These are phyloP conservation scores for Amanita rubescens DNA, from an alignment of 768 basidiomycete species.

Conservation along the genomic window DNA sequence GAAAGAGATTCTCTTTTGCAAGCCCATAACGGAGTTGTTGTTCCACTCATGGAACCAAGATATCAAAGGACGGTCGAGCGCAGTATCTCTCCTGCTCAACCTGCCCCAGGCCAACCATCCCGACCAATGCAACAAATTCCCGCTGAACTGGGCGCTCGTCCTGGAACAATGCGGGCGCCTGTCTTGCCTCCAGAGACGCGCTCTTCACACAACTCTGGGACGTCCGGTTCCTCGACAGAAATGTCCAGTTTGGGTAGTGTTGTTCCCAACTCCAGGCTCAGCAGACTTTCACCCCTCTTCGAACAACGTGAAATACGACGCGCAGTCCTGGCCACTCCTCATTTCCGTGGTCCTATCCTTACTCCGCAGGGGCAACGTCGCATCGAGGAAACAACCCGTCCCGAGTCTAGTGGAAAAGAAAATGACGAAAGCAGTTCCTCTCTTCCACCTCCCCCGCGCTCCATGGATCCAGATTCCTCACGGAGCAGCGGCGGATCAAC, in stretches of 20 bases:
- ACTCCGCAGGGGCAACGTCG: constrained; percentile 30
- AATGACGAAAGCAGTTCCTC: constrained; percentile 24
- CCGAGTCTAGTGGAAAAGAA: constrained; percentile 14
- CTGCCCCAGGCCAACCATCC: constrained; percentile 2
- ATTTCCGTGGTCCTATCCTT: constrained; percentile 25
- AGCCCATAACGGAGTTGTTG: constrained; percentile 16
- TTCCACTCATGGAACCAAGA: neutral
- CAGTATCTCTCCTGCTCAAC: neutral
- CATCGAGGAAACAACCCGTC: constrained; percentile 28
- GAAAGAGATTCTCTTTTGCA: constrained; percentile 61
- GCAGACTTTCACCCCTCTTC: constrained; percentile 24
- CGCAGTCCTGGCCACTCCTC: constrained; percentile 18
- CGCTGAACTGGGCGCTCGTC: constrained; percentile 15
- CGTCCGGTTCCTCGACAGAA: constrained; percentile 5
- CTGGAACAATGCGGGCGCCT: constrained; percentile 32
- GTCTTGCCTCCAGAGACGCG: constrained; percentile 17
- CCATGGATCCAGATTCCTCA: constrained; percentile 23
- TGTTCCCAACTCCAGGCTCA: constrained; percentile 35
- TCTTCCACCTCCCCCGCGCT: constrained; percentile 26
- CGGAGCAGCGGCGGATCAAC: neutral
- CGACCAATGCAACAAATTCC: neutral
- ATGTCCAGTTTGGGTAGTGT: constrained; percentile 14
- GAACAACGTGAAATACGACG: constrained; percentile 12
- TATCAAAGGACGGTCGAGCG: neutral
- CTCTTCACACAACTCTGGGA: constrained; percentile 4